Base-by-base conservation (phyloP, 495 filamentous ascomycete genomes). In the Rhypophila decipiens region DNA sequence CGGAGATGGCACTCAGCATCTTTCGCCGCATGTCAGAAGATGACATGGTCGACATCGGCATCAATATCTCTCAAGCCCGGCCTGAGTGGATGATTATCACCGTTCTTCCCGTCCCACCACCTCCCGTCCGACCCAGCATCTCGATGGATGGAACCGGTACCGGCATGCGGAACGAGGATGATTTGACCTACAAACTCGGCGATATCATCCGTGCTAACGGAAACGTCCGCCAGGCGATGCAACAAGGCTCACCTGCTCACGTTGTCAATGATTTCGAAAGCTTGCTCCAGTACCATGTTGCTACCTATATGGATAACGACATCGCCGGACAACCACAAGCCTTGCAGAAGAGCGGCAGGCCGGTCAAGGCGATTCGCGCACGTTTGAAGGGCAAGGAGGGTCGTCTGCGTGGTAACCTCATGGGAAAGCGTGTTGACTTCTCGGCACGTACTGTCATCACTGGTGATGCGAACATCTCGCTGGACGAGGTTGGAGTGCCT, bases 401-500 rank as follows among this genome's bases (percentile, higher is more conserved):
- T 58, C 88, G 93, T 70, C 75, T 99, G 13, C 87, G 93, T 65
- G 93, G 94, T 57, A 99, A 97, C 61, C 76, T 97, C 72, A 98
- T 98, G 93, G 93, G 93, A 34, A 99, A 99, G 69, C 93, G 93
- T 77, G 93, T 99, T 24, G 93, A 99, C 59, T 99, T 99, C 66
- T 99, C 93, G 1, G 94, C 93, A 15, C 94, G 93, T 83, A 99
- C 93, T 22, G 93, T 99, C 66, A 98, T 97, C 61, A 98, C 93
- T 45, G 93, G 93, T 64, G 93, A 99, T 63, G 94, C 93, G 15
- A 96, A 96, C 57, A 72, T 97, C 51, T 94, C 88, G 20, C 75
- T 99, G 19, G 90, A 97, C 56, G 87, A 99, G 72, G 93, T 99
- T 44, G 93, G 93, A 60, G 94, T 97, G 20, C 93, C 91, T 8